Conservation (phyloP, 768 basidiomycete genomes). For the Tricholoma flavovirens region DNA sequence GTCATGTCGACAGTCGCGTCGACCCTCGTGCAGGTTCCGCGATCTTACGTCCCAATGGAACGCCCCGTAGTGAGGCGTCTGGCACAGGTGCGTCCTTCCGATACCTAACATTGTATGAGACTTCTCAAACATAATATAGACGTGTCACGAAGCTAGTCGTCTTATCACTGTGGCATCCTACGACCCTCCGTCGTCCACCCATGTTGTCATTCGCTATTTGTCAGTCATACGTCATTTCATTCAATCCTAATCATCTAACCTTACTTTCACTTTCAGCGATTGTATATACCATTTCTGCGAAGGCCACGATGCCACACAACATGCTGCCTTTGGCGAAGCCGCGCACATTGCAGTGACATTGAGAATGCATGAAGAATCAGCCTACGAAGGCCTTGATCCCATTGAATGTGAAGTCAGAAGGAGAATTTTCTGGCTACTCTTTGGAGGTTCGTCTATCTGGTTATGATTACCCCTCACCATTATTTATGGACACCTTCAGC, state of each 20-base stretch:
- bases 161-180: slow-evolving; percentile 77
- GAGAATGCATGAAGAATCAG: slow-evolving; percentile 81
- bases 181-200: slow-evolving; percentile 78
- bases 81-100: slow-evolving; percentile 41
- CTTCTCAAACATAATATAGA: slow-evolving; percentile 28
- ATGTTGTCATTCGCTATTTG: slow-evolving; percentile 88
- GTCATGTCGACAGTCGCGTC: slow-evolving; percentile 87
- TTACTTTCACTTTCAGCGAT: slow-evolving; percentile 42
- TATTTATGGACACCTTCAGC: slow-evolving; percentile 42
- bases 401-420: slow-evolving; percentile 87
- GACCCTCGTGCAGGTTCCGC: slow-evolving; percentile 83
- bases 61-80: slow-evolving; percentile 79
- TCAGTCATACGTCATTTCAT: slow-evolving; percentile 32
- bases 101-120: not conserved
- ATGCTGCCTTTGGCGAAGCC: slow-evolving; percentile 84
- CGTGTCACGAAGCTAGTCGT: slow-evolving; percentile 76
- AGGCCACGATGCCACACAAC: slow-evolving; percentile 81
- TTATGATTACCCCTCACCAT: not conserved
- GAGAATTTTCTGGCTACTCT: slow-evolving; percentile 84
- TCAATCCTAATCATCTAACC: slow-evolving; percentile 4
- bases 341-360: slow-evolving; percentile 78
- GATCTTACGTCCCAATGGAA: slow-evolving; percentile 85
- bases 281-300: slow-evolving; percentile 86
- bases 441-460: slow-evolving; percentile 56
- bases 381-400: slow-evolving; percentile 77